Conservation (phyloP, 768 basidiomycete genomes). For the Mycena vulgaris region DNA sequence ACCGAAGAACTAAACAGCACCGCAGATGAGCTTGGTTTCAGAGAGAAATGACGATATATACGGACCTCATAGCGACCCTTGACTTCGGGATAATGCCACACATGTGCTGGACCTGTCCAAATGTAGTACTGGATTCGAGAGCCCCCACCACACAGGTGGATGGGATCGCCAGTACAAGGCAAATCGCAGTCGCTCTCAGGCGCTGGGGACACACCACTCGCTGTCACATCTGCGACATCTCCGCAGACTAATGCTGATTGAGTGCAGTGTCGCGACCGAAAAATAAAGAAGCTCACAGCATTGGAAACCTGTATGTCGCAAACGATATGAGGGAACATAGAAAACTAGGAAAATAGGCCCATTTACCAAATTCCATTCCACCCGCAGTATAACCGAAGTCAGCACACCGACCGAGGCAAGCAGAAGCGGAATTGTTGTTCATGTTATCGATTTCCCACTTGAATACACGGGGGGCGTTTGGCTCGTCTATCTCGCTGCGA, state of each 20-base stretch:
- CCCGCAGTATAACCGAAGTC: conserved; percentile 81
- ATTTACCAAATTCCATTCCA: conserved; percentile 64
- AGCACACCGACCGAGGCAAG: conserved; percentile 79
- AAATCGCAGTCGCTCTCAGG: conserved; percentile 57
- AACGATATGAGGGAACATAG: conserved; percentile 1
- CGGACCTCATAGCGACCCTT: conserved; percentile 81
- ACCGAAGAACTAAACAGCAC: conserved; percentile 63
- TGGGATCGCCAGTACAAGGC: conserved; percentile 81
- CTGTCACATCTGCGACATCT: conserved; percentile 70
- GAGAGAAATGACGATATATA: background rate
- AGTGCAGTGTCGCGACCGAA: too few species aligned
- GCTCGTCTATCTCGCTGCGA: too few species aligned
- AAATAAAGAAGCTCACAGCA: conserved; percentile 74
- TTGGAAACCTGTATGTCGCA: conserved; percentile 61
- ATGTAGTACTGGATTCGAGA: conserved; percentile 63
- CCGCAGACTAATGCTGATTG: conserved; percentile 86
- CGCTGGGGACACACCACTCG: conserved; percentile 35
- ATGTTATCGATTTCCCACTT: conserved; percentile 72
- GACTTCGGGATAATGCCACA: conserved; percentile 77
- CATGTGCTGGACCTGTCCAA: conserved; percentile 65
- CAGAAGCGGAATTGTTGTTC: conserved; percentile 74
- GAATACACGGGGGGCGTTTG: too few species aligned
- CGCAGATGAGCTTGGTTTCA: too few species aligned
- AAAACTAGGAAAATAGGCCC: background rate
- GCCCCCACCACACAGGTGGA: conserved; percentile 77